Evolutionary conservation across 495 filamentous ascomycete genomes (phyloP).

Genomic region (Lasiosphaeria ovina): DNA sequence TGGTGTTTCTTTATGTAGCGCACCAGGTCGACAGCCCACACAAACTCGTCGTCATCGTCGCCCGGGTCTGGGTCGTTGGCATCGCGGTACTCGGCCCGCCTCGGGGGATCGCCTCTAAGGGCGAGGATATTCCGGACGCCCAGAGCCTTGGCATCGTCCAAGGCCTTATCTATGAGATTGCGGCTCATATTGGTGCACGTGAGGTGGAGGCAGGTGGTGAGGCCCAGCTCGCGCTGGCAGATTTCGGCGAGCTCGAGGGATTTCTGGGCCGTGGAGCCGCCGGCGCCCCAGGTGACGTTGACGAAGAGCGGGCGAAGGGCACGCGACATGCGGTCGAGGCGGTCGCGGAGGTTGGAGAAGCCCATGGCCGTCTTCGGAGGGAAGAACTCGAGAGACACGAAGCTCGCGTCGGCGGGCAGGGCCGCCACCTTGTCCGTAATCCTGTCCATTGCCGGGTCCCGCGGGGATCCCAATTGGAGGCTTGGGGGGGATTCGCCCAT

Average conservation of each 20-base stretch:
- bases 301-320: constrained; percentile 90
- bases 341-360: constrained; percentile 86
- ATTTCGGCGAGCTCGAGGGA: constrained; percentile 93
- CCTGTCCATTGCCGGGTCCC: constrained; percentile 65
- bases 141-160: constrained; percentile 89
- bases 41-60: constrained; percentile 70
- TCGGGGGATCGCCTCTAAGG: constrained; percentile 87
- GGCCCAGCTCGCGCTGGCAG: constrained; percentile 83
- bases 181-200: constrained; percentile 98
- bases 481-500: constrained; percentile 25
- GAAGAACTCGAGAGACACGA: constrained; percentile 98
- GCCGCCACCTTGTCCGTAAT: constrained; percentile 96
- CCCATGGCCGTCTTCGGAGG: constrained; percentile 95
- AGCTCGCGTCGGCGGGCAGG: constrained; percentile 74
- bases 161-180: constrained; percentile 76
- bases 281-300: constrained; percentile 97
- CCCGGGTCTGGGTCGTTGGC: constrained; percentile 50
- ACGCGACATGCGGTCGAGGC: constrained; percentile 91
- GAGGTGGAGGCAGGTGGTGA: constrained; percentile 93
- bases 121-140: constrained; percentile 94
- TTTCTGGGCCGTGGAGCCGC: constrained; percentile 84
- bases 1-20: constrained; percentile 80
- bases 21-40: constrained; percentile 87
- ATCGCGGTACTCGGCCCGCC: constrained; percentile 78
- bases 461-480: constrained; percentile 21